Base-by-base conservation (phyloP, 2,329 filamentous ascomycete genomes). In the Diaporthe capsici region DNA sequence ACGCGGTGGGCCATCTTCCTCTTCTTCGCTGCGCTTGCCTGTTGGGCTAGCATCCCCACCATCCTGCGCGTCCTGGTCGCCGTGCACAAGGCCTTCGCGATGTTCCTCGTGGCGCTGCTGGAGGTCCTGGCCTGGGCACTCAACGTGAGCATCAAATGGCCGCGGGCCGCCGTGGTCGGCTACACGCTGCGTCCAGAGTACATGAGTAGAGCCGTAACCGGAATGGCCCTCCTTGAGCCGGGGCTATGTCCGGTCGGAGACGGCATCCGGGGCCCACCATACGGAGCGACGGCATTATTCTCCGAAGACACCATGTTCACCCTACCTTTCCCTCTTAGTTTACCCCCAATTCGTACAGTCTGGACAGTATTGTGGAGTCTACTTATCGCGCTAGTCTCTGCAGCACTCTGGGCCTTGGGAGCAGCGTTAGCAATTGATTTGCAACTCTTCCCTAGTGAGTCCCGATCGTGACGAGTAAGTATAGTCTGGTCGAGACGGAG, bases 1-100 rank as follows among this genome's bases (percentile, higher is more conserved):
- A 22, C 15, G 31, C 65, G 31, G 49, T 70, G 65, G 65, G 49
- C 34, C 49, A 7, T 55, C 34, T 70, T 70, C 49, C 49, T 70
- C 49, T 22, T 22, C 37, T 15, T 39, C 31, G 65, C 51, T 22
- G 15, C 10, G 34, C 13, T 55, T 70, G 34, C 49, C 47, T 7
- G 15, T 13, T 53, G 65, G 47, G n/a, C 31, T 34, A 42, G 49
- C 65, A 10, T 70, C 34, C 65, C 65, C 28, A 13, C n/a, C 47
- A n/a, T 70, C n/a, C 12, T 55, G 47, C 49, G 65, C 8, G 31
- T 10, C 31, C 9, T 55, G 47, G 34, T 53, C 47, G 47, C 47
- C 31, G n/a, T 37, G n/a, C 65, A 68, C 13, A 39, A 22, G 22
- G 28, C n/a, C n/a, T 8, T 68, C 47, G 65, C 15, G 13, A 1